Evolutionary conservation across 495 filamentous ascomycete genomes (phyloP), one percentile per base, ranked within the genome.

Genomic region (Lasiosphaeria hispida): DNA sequence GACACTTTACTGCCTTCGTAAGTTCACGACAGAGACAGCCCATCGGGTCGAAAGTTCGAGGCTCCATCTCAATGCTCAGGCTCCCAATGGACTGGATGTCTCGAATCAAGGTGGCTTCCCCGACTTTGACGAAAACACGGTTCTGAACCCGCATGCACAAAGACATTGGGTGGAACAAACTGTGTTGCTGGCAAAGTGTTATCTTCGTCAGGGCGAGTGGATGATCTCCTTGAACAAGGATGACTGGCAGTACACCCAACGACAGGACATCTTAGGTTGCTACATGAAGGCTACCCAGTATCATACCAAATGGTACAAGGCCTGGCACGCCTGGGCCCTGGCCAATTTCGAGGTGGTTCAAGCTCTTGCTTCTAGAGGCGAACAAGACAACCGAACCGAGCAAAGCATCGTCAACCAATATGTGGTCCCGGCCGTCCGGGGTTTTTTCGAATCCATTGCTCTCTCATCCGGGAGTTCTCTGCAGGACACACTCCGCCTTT

Each of bases 261-360:
- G 87, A 34, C 78, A 83, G 37, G 87, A 89, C 7, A 89, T 97
- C 44, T 80, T 99, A 17, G 78, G 82, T 37, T 90, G 94, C 7
- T 99, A 97, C 72, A 83, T 85, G 14, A 88, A 91, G 48, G 94
- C 94, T 7, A 97, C 94, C 0, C 84, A 88, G 19, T 96, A 95
- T 73, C 90, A 97, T 61, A 85, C 87, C 44, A 85, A 87, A 53
- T 99, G 92, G 80, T 97, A 99, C 74, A 99, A 97, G 72, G 94
- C 94, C 15, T 99, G 94, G 94, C 94, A 99, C 70, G 86, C 94
- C 3, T 99, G 95, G 94, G 94, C 94, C n/a, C 75, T 97, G 41
- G 94, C 95, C 14, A 99, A 99, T 69, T 99, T 97, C 65, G 93
- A 99, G 70, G 92, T 97, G 40, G 92, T 97, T 23, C 96, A 90